Evolutionary conservation across 1,284 basidiomycete species (phyloP), one percentile per base, ranked within the genome.

Genomic region (Moniliophthora roreri): DNA sequence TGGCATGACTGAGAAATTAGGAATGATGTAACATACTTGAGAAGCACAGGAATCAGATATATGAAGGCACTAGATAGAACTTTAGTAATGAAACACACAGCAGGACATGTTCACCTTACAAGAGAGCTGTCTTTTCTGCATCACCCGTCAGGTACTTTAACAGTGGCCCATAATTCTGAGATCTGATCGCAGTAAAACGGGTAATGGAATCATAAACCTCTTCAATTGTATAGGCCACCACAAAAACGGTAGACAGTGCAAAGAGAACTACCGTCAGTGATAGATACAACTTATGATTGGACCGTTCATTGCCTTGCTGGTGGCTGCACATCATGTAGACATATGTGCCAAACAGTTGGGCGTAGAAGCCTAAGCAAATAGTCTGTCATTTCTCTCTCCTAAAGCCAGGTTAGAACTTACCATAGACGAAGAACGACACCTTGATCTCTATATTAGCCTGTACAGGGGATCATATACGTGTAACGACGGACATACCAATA

Each of bases 231-330:
- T 36, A 37, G 10, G 16, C 32, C 47, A 34, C 47, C 35, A 36
- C 47, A 3, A 21, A 36, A 11, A 38, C 21, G 16, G 34, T 48
- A 18, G 47, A 35, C 8, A 48, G 47, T 36, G 35, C 15, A 34
- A 48, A 48, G n/a, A 48, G 47, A 20, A 34, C 32, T 26, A 21
- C 15, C 7, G 36, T 38, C 28, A 35, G 13, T 8, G 28, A 28
- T 36, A 48, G 36, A 34, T 48, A 38, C 32, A 37, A 21, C 47
- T 48, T 48, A 18, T 23, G 15, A 26, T 34, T 26, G 46, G 18
- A 18, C 23, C 34, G 47, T 36, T 48, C 32, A n/a, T 18, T 32
- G 24, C 35, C 16, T 20, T 34, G 18, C 1, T 15, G 18, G 23
- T 18, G 18, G 20, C 47, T 18, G 13, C 16, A 18, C 23, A 37